A percentile compares a stretch with the other conserved stretches of the same genome.
Conservation (phyloP, 176 grass and related monocot genomes). For the Ampelocalamus luodianensis region DNA sequence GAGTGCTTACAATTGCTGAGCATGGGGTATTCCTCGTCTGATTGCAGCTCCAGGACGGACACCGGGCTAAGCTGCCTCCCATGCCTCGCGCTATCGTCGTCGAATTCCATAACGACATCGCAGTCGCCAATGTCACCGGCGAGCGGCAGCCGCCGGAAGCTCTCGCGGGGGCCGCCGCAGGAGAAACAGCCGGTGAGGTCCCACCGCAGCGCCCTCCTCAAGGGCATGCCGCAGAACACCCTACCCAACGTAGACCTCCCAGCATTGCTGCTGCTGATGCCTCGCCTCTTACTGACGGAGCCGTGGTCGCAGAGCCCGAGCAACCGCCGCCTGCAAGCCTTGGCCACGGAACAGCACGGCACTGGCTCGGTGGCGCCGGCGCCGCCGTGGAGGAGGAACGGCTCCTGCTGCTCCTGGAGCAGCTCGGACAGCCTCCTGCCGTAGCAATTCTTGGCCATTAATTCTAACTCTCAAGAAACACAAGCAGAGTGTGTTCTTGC, state of each 20-base stretch:
- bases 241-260: background rate
- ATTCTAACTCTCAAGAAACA: background rate
- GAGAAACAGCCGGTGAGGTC: slow-evolving; percentile 39
- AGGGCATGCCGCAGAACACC: background rate
- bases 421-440: slow-evolving; percentile 71
- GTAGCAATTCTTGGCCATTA: slow-evolving; percentile 24
- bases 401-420: slow-evolving; percentile 86
- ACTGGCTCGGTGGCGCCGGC: background rate
- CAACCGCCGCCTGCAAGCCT: slow-evolving; percentile 43
- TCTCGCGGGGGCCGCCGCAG: slow-evolving; percentile 11
- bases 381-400: slow-evolving; percentile 52
- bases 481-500: background rate
- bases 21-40: slow-evolving; percentile 48
- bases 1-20: slow-evolving; percentile 3
- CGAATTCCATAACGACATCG: background rate
- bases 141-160: slow-evolving; percentile 37
- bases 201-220: slow-evolving; percentile 19
- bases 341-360: slow-evolving; percentile 44
- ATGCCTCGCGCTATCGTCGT: slow-evolving; percentile 14
- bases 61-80: slow-evolving; percentile 72
- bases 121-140: background rate
- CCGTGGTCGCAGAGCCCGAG: slow-evolving; percentile 34
- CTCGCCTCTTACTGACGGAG: slow-evolving; percentile 1
- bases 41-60: slow-evolving; percentile 74
- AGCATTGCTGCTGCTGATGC: background rate